phyloP scores from a whole-genome alignment of 352 stramenopile genomes.

The Globisporangium emineosum region DNA sequence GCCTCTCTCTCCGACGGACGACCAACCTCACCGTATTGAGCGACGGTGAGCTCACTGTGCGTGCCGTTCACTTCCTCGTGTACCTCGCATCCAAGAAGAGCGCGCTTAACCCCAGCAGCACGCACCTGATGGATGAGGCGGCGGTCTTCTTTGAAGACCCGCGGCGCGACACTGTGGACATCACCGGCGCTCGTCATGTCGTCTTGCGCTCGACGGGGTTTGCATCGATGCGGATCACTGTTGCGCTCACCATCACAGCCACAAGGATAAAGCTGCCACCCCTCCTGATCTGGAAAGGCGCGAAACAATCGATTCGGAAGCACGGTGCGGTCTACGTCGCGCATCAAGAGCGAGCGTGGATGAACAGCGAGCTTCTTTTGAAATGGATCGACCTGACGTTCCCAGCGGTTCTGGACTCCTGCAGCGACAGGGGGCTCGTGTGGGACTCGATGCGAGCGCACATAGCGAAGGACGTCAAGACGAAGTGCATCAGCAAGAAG shows the following conservation, averaged over 20 bases:
- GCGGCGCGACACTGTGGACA: conserved; percentile 16
- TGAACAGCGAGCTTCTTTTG: conserved; percentile 3
- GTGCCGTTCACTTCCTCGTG: conserved; percentile 13
- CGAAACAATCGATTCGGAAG: conserved; percentile 8
- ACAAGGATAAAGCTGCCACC: conserved; percentile 1
- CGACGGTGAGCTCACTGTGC: conserved; percentile 11
- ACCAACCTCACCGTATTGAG: conserved; percentile 24
- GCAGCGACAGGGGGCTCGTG: neutral
- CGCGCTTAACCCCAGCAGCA: conserved; percentile 16
- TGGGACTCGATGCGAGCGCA: conserved; percentile 1
- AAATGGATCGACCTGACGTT: conserved; percentile 7
- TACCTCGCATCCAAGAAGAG: conserved; percentile 9
- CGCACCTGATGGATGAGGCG: conserved; percentile 25
- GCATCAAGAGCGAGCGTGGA: conserved; percentile 4
- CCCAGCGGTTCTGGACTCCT: conserved; percentile 6
- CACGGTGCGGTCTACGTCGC: neutral
- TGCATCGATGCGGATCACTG: conserved; percentile 4
- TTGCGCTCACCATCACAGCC: neutral
- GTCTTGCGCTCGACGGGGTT: conserved; percentile 24
- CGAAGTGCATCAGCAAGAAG: neutral
- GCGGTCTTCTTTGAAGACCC: conserved; percentile 29
- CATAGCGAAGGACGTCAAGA: conserved; percentile 1
- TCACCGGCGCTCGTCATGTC: conserved; percentile 20
- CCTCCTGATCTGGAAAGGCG: conserved; percentile 7
- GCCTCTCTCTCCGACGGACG: conserved; percentile 19